Evolutionary conservation across 257 asterid genomes (phyloP).

Genomic region (Paulownia fortunei): DNA sequence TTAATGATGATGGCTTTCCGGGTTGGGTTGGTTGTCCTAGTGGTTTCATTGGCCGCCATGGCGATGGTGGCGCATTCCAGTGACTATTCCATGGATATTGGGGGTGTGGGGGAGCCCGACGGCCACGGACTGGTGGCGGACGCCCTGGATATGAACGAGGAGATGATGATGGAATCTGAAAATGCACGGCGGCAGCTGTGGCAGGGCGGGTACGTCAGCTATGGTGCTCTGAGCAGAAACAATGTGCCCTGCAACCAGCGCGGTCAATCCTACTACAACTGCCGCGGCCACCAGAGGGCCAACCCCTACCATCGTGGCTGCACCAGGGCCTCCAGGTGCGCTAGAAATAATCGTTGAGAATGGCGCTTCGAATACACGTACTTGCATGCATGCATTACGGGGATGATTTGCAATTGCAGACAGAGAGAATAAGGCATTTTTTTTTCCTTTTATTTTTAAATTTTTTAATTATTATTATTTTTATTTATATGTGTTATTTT

Average conservation of each 20-base stretch:
- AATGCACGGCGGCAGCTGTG: slow-evolving; percentile 42
- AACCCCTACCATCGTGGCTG: slow-evolving; percentile 62
- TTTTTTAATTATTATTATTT: neutral
- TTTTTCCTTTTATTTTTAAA: neutral
- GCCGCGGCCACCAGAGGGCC: slow-evolving; percentile 33
- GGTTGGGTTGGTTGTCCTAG: slow-evolving; percentile 36
- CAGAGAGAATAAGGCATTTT: neutral
- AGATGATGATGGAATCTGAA: slow-evolving; percentile 56
- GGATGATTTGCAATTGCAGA: neutral
- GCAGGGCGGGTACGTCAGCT: slow-evolving; percentile 40
- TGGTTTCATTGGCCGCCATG: slow-evolving; percentile 40
- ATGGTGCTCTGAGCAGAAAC: slow-evolving; percentile 44
- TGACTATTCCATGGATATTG: neutral
- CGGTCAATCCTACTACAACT: slow-evolving; percentile 59
- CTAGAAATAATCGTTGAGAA: slow-evolving; percentile 37
- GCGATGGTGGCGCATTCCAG: slow-evolving; percentile 44
- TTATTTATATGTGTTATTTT: neutral
- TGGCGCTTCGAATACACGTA: neutral
- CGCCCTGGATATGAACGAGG: slow-evolving; percentile 46
- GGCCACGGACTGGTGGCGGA: slow-evolving; percentile 49
- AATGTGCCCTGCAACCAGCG: slow-evolving; percentile 47
- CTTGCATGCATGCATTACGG: too few relatives aligned
- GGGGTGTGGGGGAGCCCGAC: slow-evolving; percentile 1
- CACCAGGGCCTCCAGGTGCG: slow-evolving; percentile 53
- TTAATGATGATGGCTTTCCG: slow-evolving; percentile 50